phyloP scores from a whole-genome alignment of 1,139 yeast genomes.

The Hyphopichia fennica region DNA sequence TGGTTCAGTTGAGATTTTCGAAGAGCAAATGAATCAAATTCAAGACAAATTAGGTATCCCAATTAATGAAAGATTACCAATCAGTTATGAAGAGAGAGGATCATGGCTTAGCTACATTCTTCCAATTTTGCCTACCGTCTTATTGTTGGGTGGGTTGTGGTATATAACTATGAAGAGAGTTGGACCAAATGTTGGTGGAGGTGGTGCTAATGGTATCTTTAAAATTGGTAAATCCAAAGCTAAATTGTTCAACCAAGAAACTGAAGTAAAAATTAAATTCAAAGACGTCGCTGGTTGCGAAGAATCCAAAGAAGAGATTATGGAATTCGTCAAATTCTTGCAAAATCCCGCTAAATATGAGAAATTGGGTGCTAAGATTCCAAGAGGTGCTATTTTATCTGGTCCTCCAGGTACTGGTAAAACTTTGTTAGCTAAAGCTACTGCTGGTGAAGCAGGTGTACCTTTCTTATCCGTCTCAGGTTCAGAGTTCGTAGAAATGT shows the following conservation, averaged over 20 bases:
- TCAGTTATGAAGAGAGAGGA: slow-evolving; percentile 71
- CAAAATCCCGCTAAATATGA: slow-evolving; percentile 89
- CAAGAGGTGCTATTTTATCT: slow-evolving; percentile 94
- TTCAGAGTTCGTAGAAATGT: slow-evolving; percentile 98
- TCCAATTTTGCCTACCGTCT: slow-evolving; percentile 66
- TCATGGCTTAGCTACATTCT: slow-evolving; percentile 57
- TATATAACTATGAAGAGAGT: slow-evolving; percentile 66
- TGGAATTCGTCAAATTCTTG: slow-evolving; percentile 94
- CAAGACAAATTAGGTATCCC: slow-evolving; percentile 71
- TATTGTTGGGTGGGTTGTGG: slow-evolving; percentile 83
- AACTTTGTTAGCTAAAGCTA: slow-evolving; percentile 94
- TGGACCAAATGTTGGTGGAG: slow-evolving; percentile 51
- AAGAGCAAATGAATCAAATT: slow-evolving; percentile 72
- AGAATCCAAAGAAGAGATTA: slow-evolving; percentile 96
- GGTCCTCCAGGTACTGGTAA: slow-evolving; percentile 99
- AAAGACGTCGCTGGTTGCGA: slow-evolving; percentile 96
- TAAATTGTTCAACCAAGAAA: slow-evolving; percentile 86
- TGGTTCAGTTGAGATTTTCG: slow-evolving; percentile 92
- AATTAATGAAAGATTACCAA: slow-evolving; percentile 77
- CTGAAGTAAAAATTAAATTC: slow-evolving; percentile 84
- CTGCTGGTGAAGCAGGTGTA: slow-evolving; percentile 98
- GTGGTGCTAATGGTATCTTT: slow-evolving; percentile 63
- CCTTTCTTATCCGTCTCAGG: slow-evolving; percentile 95
- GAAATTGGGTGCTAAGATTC: slow-evolving; percentile 91
- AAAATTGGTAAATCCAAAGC: slow-evolving; percentile 88